Evolutionary conservation across 768 basidiomycete genomes (phyloP).

Genomic region (Termitomyces sp.): DNA sequence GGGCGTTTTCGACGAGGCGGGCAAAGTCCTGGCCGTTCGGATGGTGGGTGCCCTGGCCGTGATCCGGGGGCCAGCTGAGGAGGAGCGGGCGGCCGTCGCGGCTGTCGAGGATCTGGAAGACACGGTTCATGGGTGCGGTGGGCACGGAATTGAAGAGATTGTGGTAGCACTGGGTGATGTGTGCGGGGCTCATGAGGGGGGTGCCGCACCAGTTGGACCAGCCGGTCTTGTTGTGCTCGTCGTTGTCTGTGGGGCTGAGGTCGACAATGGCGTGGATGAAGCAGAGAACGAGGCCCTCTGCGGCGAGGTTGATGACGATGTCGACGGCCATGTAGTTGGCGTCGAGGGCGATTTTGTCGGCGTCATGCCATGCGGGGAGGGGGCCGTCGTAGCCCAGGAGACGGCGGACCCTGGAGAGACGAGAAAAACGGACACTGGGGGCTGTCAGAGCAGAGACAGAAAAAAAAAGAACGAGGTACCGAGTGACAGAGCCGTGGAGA

Average conservation of each 20-base stretch:
- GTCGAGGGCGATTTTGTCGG: conserved; percentile 68
- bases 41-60: conserved; percentile 29
- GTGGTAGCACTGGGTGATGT: conserved; percentile 57
- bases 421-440: conserved; percentile 67
- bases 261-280: conserved; percentile 85
- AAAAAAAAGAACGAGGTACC: conserved; percentile 32
- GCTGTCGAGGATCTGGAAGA: conserved; percentile 80
- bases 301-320: conserved; percentile 88
- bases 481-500: conserved; percentile 81
- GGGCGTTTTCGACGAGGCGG: conserved; percentile 65
- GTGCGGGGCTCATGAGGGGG: conserved; percentile 52
- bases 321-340: conserved; percentile 81
- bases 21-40: conserved; percentile 46
- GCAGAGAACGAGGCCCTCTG: conserved; percentile 82
- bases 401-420: conserved; percentile 70
- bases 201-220: conserved; percentile 94
- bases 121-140: conserved; percentile 51
- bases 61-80: conserved; percentile 78
- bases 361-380: conserved; percentile 53
- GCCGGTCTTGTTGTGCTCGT: conserved; percentile 64
- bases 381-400: conserved; percentile 66
- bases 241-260: conserved; percentile 67
- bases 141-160: conserved; percentile 56
- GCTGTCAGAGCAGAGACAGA: conserved; percentile 18
- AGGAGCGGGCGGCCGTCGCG: conserved; percentile 53